Percentiles rank a stretch among this genome's conserved stretches.
Conservation (phyloP, 768 basidiomycete species). For the Trametes coccinea region DNA sequence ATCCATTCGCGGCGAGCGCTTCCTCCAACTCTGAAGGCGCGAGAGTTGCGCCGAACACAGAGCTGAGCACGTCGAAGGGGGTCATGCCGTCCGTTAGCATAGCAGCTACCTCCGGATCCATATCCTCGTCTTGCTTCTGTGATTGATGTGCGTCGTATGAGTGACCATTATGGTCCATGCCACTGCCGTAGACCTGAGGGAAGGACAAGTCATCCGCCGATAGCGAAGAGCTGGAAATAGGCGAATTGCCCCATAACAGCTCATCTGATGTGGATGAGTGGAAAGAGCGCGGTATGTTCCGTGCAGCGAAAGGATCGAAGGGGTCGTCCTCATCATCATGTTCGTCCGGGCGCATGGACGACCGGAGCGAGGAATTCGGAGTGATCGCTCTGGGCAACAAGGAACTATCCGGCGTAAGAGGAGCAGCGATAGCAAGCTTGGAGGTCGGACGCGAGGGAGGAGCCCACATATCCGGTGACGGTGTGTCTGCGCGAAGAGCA, state of each 20-base stretch:
- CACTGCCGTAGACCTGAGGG: constrained; percentile 15
- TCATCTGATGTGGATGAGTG: constrained; percentile 66
- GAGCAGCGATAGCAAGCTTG: constrained; percentile 90
- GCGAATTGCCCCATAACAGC: constrained; percentile 53
- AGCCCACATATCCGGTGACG: constrained; percentile 91
- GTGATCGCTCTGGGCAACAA: constrained; percentile 56
- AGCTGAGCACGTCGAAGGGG: constrained; percentile 92
- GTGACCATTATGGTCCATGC: constrained; percentile 22
- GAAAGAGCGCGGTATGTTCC: constrained; percentile 54
- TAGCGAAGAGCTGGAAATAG: constrained; percentile 49
- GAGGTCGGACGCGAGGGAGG: constrained; percentile 73
- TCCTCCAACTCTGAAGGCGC: constrained; percentile 93
- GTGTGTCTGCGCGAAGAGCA: constrained; percentile 66
- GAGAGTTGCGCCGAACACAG: constrained; percentile 89
- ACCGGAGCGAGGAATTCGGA: constrained; percentile 68
- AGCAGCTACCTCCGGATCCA: constrained; percentile 54
- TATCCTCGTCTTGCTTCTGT: constrained; percentile 27
- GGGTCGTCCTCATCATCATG: constrained; percentile 81
- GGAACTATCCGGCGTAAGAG: constrained; percentile 73
- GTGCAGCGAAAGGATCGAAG: constrained; percentile 73
- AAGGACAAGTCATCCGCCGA: constrained; percentile 50
- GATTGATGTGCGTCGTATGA: constrained; percentile 13
- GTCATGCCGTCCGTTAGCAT: constrained; percentile 92
- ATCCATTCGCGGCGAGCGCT: constrained; percentile 82
- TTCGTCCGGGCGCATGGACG: constrained; percentile 58